Base-by-base conservation (phyloP, 192 early-diverging fungal species). In the Dissophora globulifera region DNA sequence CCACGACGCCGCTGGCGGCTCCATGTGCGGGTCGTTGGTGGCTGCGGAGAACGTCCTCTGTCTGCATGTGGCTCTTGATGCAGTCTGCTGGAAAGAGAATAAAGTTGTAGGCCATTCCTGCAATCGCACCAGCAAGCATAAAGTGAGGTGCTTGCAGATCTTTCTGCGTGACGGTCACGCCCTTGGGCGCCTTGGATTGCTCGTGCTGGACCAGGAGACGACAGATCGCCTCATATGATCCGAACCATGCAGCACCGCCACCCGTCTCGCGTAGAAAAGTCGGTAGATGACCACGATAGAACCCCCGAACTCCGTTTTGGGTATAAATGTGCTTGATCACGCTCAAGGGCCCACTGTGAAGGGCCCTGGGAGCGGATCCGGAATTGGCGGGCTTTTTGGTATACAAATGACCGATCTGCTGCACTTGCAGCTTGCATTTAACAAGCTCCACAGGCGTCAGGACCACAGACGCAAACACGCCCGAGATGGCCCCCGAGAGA, bases 231-330 rank as follows among this genome's bases (percentile, higher is more conserved):
- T 99, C 97, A 62, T 99, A 99, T 1, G 90, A 85, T 61, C 97
- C 96, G 66, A 99, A 99, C 97, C 97, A 99, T 25, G 90, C 92
- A 13, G 89, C 95, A 23, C 95, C 93, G n/a, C 96, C 97, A 31
- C 91, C 86, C 1, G 89, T 86, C 78, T 99, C 97, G 25, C 97
- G 89, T 22, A 96, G 79, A 42, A 97, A 83, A 1, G 97, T 99
- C 7, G 88, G 91, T 17, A 92, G 58, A 74, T 92, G 92, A 0
- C 94, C 94, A 15, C 84, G 83, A 56, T 95, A 95, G 35, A 95
- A 86, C 3, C 93, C 94, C 0, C 50, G 43, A 8, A 85, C 33
- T 17, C 87, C 87, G 32, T 87, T 57, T 49, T 70, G 76, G 49
- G 67, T 76, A 45, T 82, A 71, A 2, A 80, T 83, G 6, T 75